A percentile compares a stretch with the other conserved stretches of the same genome.
phyloP scores from a whole-genome alignment of 176 grass and related monocot species.

The Eragrostis curvula region DNA sequence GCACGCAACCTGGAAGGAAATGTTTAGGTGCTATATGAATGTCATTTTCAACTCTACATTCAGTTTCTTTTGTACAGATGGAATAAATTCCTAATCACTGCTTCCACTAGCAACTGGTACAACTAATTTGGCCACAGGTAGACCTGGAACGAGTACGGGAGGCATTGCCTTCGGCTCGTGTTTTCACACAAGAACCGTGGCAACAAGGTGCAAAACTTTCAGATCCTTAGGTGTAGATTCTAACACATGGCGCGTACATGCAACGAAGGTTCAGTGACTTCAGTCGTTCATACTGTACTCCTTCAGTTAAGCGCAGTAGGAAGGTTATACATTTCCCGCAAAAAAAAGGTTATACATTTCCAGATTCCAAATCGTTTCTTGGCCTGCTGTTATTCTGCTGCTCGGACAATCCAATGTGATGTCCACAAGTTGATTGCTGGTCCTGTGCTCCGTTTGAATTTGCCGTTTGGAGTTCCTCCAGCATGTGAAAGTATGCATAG shows the following conservation, averaged over 20 bases:
- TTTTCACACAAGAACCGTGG: neutral
- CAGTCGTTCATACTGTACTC: conserved; percentile 34
- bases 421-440: conserved; percentile 26
- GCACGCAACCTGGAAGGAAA: conserved; percentile 31
- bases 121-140: conserved; percentile 15
- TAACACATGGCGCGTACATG: neutral
- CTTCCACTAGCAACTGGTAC: conserved; percentile 39
- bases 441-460: conserved; percentile 32
- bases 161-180: neutral
- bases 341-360: conserved; percentile 43
- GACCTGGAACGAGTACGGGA: conserved; percentile 5
- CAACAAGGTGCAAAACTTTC: neutral
- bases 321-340: conserved; percentile 43
- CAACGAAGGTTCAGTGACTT: neutral
- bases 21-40: conserved; percentile 9
- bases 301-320: neutral
- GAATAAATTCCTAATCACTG: conserved; percentile 49
- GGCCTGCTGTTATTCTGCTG: conserved; percentile 20
- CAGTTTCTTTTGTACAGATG: neutral
- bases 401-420: conserved; percentile 15
- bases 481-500: conserved; percentile 74
- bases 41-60: conserved; percentile 28
- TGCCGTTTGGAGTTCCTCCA: conserved; percentile 43
- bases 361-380: conserved; percentile 55
- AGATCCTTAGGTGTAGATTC: conserved; percentile 12